Evolutionary conservation across 306 rosid genomes (phyloP).

Genomic region (Vigna radiata): DNA sequence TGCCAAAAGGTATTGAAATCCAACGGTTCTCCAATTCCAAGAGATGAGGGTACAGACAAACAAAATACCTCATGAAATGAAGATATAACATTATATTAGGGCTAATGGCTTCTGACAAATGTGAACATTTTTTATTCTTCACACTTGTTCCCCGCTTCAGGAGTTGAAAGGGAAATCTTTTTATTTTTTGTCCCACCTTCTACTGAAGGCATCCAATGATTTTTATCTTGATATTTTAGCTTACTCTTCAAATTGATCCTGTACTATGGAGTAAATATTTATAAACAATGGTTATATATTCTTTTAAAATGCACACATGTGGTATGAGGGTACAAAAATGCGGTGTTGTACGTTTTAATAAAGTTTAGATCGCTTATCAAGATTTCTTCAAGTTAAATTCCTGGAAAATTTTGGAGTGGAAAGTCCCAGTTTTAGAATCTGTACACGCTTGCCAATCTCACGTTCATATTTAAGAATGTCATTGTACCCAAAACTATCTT

Average conservation of each 20-base stretch:
- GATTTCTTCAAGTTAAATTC: neutral
- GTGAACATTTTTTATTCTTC: neutral
- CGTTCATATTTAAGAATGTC: neutral
- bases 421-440: neutral
- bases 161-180: slow-evolving; percentile 26
- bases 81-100: slow-evolving; percentile 31
- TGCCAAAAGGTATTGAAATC: slow-evolving; percentile 58
- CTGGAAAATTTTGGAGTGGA: neutral
- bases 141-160: slow-evolving; percentile 1
- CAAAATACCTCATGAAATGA: slow-evolving; percentile 38
- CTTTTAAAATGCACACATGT: neutral
- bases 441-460: neutral
- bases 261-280: neutral
- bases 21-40: slow-evolving; percentile 51
- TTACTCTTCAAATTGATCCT: neutral
- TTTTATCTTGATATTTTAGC: neutral
- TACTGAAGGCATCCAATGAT: neutral
- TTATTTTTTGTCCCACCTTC: neutral
- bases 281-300: neutral
- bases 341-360: neutral
- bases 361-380: neutral
- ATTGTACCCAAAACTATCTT: neutral
- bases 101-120: slow-evolving; percentile 43
- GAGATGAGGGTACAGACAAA: slow-evolving; percentile 35
- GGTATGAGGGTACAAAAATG: neutral